Conservation (phyloP, 306 rosid genomes). For the Cicer yamashitae region DNA sequence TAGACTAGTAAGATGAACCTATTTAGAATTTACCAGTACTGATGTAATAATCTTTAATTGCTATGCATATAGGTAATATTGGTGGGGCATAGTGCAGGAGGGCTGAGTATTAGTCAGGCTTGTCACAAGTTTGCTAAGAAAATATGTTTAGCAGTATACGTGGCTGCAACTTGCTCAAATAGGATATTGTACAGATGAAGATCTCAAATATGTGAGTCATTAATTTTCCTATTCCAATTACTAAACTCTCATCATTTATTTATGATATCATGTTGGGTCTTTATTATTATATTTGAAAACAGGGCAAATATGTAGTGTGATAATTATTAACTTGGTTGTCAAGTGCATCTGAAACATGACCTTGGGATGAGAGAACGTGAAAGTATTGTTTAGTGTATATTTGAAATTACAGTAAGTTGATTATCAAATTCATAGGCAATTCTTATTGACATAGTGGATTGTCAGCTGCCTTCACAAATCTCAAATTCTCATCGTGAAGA, state of each 20-base stretch:
- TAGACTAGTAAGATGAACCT: constrained; percentile 2
- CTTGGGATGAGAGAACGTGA: too few species aligned
- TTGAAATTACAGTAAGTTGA: too few species aligned
- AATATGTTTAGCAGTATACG: constrained; percentile 68
- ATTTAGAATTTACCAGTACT: background rate
- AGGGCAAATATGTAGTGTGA: too few species aligned
- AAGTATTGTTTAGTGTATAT: too few species aligned
- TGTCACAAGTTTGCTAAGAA: constrained; percentile 71
- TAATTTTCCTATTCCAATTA: background rate
- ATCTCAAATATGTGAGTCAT: constrained; percentile 61
- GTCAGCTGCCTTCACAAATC: too few species aligned
- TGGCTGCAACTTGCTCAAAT: constrained; percentile 88
- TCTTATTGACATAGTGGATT: too few species aligned
- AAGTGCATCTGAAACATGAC: too few species aligned
- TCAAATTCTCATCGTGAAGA: too few species aligned
- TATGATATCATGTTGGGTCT: too few species aligned
- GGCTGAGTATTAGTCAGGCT: constrained; percentile 76
- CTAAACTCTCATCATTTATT: constrained; percentile 11
- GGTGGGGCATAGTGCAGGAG: constrained; percentile 97
- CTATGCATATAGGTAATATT: constrained; percentile 60
- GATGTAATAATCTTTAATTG: constrained; percentile 9
- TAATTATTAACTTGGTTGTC: too few species aligned
- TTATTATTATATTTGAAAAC: too few species aligned
- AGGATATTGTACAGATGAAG: constrained; percentile 66
- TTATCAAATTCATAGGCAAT: too few species aligned